A percentile compares a stretch with the other conserved stretches of the same genome.
Conservation (phyloP, 2,329 filamentous ascomycete species). For the Gliomastix tumulicola region DNA sequence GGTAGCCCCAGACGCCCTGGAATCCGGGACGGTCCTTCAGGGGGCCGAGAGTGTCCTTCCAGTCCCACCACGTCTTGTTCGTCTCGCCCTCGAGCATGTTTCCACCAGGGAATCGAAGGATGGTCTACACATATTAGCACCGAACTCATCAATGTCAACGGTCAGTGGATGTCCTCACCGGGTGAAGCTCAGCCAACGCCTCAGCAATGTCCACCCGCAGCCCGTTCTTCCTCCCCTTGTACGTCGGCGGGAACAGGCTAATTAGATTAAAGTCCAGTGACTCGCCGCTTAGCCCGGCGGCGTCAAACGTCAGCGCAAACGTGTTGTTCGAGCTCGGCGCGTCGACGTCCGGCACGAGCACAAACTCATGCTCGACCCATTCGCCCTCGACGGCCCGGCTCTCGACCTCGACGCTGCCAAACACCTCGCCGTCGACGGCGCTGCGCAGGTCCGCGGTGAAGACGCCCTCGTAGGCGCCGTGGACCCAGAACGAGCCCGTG, state of each 20-base stretch:
- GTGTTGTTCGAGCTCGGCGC: slow-evolving; percentile 49
- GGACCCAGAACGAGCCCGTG: slow-evolving; percentile 45
- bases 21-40: slow-evolving; percentile 48
- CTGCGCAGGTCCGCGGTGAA: slow-evolving; percentile 41
- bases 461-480: slow-evolving; percentile 36
- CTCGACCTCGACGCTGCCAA: slow-evolving; percentile 37
- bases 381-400: slow-evolving; percentile 29
- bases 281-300: slow-evolving; percentile 23
- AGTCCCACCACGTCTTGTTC: slow-evolving; percentile 38
- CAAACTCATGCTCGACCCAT: slow-evolving; percentile 45
- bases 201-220: slow-evolving; percentile 47
- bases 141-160: not conserved
- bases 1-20: slow-evolving; percentile 50
- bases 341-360: slow-evolving; percentile 31
- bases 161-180: slow-evolving; percentile 21
- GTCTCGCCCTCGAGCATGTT: slow-evolving; percentile 50
- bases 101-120: slow-evolving; percentile 59
- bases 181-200: slow-evolving; percentile 42
- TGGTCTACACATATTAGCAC: slow-evolving; percentile 25
- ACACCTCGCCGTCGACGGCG: slow-evolving; percentile 28
- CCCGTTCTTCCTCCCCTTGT: slow-evolving; percentile 51
- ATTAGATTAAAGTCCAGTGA: slow-evolving; percentile 51
- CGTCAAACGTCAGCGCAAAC: slow-evolving; percentile 46
- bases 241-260: slow-evolving; percentile 54
- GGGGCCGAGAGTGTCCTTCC: slow-evolving; percentile 47